phyloP scores from a whole-genome alignment of 2,329 filamentous ascomycete species.

The Colletotrichum paranaense region DNA sequence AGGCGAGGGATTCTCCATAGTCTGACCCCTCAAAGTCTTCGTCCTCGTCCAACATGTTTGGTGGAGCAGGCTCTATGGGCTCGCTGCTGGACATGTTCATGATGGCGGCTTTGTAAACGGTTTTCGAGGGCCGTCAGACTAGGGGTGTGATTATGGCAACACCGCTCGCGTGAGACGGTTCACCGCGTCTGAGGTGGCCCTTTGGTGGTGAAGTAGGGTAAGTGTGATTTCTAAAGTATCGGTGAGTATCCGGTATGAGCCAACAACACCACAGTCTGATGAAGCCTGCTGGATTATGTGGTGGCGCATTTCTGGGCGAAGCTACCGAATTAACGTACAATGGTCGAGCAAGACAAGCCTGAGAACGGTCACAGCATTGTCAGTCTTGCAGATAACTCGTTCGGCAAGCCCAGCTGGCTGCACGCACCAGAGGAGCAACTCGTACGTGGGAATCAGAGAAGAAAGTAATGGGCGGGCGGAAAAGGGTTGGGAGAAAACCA shows the following conservation, averaged over 20 bases:
- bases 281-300: neutral
- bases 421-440: neutral
- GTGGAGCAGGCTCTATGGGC: slow-evolving; percentile 32
- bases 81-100: slow-evolving; percentile 29
- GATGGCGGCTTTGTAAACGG: neutral
- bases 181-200: neutral
- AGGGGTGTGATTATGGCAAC: neutral
- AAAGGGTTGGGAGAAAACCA: neutral
- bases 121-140: neutral
- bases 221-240: neutral
- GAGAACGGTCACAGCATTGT: neutral
- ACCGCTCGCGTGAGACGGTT: neutral
- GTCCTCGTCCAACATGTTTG: slow-evolving; percentile 17
- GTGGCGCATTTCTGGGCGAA: neutral
- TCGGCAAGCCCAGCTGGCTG: neutral
- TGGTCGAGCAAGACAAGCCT: neutral
- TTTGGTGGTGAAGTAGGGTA: neutral
- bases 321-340: neutral
- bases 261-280: neutral
- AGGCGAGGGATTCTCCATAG: slow-evolving; percentile 49
- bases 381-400: neutral
- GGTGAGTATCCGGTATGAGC: neutral
- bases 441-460: neutral
- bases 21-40: slow-evolving; percentile 46
- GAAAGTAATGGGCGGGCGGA: neutral